phyloP scores from a whole-genome alignment of 345 rosid genomes.

The Streptanthus diversifolius region DNA sequence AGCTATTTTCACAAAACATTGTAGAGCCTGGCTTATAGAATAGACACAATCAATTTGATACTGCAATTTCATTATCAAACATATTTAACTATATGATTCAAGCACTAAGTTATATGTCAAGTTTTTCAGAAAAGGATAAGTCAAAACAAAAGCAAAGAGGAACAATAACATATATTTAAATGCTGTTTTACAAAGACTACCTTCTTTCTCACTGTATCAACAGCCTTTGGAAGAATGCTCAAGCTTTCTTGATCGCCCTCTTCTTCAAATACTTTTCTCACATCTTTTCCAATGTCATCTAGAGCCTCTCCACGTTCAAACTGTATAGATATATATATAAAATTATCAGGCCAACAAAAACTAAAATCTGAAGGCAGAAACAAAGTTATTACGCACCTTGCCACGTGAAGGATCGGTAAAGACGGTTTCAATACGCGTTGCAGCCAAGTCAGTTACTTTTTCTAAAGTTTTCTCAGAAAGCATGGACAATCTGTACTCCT shows the following conservation, averaged over 20 bases:
- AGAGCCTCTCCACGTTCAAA: constrained; percentile 98
- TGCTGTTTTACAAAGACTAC: constrained; percentile 33
- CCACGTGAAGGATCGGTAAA: constrained; percentile 83
- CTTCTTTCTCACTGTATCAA: constrained; percentile 89
- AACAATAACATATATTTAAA: not conserved
- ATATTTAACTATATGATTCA: not conserved
- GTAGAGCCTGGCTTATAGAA: not conserved
- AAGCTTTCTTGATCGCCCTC: constrained; percentile 88
- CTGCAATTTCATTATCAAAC: not conserved
- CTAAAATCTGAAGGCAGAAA: constrained; percentile 8
- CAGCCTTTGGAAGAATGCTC: constrained; percentile 65
- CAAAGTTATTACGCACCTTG: constrained; percentile 52
- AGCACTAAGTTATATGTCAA: constrained; percentile 2
- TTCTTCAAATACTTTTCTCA: constrained; percentile 61
- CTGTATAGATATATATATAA: constrained; percentile 36
- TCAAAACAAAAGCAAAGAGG: constrained; percentile 17
- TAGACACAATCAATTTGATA: not conserved
- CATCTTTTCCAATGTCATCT: constrained; percentile 73
- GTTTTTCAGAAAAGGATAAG: not conserved
- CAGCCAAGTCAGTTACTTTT: constrained; percentile 65
- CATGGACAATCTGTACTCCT: constrained; percentile 86
- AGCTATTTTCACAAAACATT: not conserved
- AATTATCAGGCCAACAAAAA: constrained; percentile 6
- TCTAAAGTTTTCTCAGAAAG: constrained; percentile 60
- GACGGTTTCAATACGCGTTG: constrained; percentile 65